Evolutionary conservation across 352 stramenopile species (phyloP), one percentile per base, ranked within the genome.

Genomic region (Phytophthora palmivora): DNA sequence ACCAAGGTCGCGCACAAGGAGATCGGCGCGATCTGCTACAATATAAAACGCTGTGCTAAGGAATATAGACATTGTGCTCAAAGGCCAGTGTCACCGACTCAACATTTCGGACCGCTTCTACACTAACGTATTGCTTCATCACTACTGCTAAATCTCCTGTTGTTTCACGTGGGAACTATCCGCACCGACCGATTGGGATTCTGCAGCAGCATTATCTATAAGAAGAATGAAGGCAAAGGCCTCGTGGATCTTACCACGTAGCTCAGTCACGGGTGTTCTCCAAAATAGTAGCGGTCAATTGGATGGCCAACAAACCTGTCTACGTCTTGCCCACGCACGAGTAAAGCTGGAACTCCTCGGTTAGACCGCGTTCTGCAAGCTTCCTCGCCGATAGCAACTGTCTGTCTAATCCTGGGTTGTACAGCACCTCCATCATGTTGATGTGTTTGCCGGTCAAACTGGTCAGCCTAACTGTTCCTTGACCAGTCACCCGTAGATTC

Each of bases 81-180:
- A n/a, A 46, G 48, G 48, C 3, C n/a, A 47, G 9, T 21, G 15
- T 9, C 36, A 51, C 12, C 28, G 51, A 38, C 51, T 59, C 34
- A 45, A 38, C 14, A 42, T 59, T 26, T 43, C 41, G 3, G 41
- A 50, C 21, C 39, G 32, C 1, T 61, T 61, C 10, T 53, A 58
- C 10, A 32, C 53, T 1, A 61, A 32, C n/a, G 53, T 61, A 16
- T 21, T 55, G 15, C 44, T 15, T 61, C 19, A 9, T 46, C 42
- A 6, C 44, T 53, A 9, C 53, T 61, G 2, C 53, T 61, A 12
- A 21, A 61, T 8, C 42, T 24, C 12, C 18, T 32, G 0, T 30
- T 61, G 0, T 61, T 53, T 12, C 53, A 61, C 19, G 53, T 61
- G 4, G 53, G 53, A 4, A 53, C 51, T 58, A n/a, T n/a, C n/a